phyloP scores from a whole-genome alignment of 768 basidiomycete genomes.

The Sporobolomyces phaffii region DNA sequence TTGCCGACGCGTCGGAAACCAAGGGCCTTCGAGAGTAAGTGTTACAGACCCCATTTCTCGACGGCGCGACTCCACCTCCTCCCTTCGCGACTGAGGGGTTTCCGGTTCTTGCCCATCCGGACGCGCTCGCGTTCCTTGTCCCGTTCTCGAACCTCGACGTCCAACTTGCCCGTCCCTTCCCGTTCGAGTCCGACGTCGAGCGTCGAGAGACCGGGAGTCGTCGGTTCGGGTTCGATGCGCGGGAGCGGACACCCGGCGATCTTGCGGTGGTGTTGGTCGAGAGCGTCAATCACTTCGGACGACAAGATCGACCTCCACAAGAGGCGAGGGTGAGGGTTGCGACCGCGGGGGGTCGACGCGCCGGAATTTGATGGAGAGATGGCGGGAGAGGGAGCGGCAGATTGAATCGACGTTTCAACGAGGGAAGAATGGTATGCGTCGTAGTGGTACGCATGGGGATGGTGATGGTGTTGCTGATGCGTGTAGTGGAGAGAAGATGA shows the following conservation, averaged over 20 bases:
- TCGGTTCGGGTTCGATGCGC: neutral
- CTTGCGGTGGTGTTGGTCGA: constrained; percentile 25
- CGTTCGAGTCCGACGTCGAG: neutral
- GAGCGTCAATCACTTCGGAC: constrained; percentile 8
- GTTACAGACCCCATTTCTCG: constrained; percentile 26
- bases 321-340: constrained; percentile 24
- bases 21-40: too few species aligned
- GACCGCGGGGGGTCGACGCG: constrained; percentile 9
- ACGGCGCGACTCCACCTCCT: constrained; percentile 29
- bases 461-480: neutral
- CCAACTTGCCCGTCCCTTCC: constrained; percentile 18
- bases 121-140: constrained; percentile 15
- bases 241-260: constrained; percentile 25
- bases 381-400: constrained; percentile 4
- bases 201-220: neutral
- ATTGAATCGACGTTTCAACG: constrained; percentile 1
- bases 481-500: neutral
- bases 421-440: neutral
- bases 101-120: neutral
- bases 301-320: constrained; percentile 25
- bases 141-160: constrained; percentile 8
- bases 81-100: constrained; percentile 15
- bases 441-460: neutral
- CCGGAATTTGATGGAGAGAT: neutral
- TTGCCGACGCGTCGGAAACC: too few species aligned